Base-by-base conservation (phyloP, 23 red algal genomes). In the Gracilaria vermiculophylla region DNA sequence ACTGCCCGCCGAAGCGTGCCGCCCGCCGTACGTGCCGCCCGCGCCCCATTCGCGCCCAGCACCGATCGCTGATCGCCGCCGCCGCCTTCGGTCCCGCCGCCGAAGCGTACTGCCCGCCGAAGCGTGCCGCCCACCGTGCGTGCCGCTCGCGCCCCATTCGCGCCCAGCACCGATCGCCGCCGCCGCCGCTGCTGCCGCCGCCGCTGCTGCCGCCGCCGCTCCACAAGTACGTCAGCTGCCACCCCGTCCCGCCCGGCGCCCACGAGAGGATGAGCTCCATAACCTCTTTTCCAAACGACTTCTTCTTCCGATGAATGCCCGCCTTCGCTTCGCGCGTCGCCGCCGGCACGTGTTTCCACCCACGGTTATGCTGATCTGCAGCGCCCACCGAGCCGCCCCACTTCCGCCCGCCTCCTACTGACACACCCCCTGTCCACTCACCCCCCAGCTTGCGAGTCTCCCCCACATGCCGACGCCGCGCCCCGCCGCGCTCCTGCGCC, bases 361-460 rank as follows among this genome's bases (percentile, higher is more conserved):
- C 20, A 45, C 23, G 67, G 67, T 73, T 73, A 45, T 73, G 36
- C 67, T 73, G 67, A 73, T 73, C 42, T 73, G 36, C 67, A 73
- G 67, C 67, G 36, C 58, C 12, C 6, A 8, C 43, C 5, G 5
- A 47, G 6, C 5, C 12, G 43, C 43, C 43, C 5, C 12, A 8
- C 43, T 47, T 47, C 6, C 4, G 0, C 12, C 5, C 58, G 1
- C 8, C 32, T 14, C 0, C 35, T 0, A 6, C 58, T 64, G 58
- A 64, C 58, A 64, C 12, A 28, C 8, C 29, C 14, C 27, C 29
- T 7, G 32, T 28, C 1, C 28, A 3, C 35, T 5, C 28, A 17
- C 12, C 21, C 29, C 5, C 43, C 12, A 47, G 43, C 12, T 47
- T 47, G n/a, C n/a, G n/a, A n/a, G n/a, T 47, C 43, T 47, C 43